Evolutionary conservation across 441 rosid species (phyloP).

Genomic region (Pelargonium australe): DNA sequence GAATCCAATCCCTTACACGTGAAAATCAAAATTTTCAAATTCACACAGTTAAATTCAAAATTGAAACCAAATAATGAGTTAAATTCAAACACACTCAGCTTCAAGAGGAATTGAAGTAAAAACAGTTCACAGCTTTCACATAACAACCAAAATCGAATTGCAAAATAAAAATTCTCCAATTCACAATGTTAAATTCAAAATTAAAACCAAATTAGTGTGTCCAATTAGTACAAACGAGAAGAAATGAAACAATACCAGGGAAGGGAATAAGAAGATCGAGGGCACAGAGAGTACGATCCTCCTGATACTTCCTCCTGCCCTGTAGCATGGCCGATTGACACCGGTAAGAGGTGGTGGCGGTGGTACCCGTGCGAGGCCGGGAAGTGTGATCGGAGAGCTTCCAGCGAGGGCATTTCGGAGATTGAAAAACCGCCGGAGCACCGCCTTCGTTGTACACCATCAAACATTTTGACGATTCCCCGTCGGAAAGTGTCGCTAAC

Average conservation of each 20-base stretch:
- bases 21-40: too few relatives aligned
- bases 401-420: constrained; percentile 93
- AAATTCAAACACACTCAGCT: too few relatives aligned
- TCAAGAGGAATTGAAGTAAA: too few relatives aligned
- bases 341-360: constrained; percentile 23
- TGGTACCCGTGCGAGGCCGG: constrained; percentile 27
- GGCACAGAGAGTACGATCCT: constrained; percentile 79
- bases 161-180: not conserved
- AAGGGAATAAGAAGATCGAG: constrained; percentile 77
- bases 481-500: constrained; percentile 21
- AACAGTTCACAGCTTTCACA: not conserved
- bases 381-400: constrained; percentile 43
- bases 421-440: constrained; percentile 82
- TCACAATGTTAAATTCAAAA: not conserved
- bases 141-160: not conserved
- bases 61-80: too few relatives aligned
- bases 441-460: constrained; percentile 80
- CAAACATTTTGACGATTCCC: constrained; percentile 80
- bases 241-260: constrained; percentile 38
- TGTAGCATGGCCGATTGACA: constrained; percentile 68
- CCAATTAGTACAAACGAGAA: not conserved
- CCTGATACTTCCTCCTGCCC: constrained; percentile 73
- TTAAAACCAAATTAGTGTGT: not conserved
- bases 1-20: too few relatives aligned
- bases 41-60: too few relatives aligned